These are phyloP conservation scores for Colletotrichum destructivum DNA, from an alignment of 2,329 filamentous ascomycete genomes.

Conservation along the genomic window DNA sequence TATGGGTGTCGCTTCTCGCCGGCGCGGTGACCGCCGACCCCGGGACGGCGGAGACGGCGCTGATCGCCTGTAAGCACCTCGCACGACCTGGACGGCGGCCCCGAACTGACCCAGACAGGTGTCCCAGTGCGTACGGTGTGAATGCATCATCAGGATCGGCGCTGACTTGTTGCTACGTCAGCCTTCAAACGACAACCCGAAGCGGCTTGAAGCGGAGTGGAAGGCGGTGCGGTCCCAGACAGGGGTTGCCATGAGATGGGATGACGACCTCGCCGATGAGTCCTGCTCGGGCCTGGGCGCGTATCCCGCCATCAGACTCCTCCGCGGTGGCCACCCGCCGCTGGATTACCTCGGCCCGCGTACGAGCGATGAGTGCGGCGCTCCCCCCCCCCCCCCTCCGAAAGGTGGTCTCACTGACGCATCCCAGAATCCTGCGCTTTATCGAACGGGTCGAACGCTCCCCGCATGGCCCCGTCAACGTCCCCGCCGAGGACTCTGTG, in stretches of 20 bases:
- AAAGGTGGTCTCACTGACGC: not conserved
- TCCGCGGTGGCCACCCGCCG: constrained; percentile 3
- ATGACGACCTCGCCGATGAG: constrained; percentile 4
- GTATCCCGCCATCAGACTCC: constrained; percentile 25
- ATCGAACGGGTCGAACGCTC: constrained; percentile 48
- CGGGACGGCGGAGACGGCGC: not conserved
- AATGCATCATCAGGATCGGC: not conserved
- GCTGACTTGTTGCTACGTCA: not conserved
- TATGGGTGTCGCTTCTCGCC: constrained; percentile 2
- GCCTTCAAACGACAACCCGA: constrained; percentile 9
- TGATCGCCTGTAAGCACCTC: constrained; percentile 31
- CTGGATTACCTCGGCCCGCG: constrained; percentile 23
- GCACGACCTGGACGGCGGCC: not conserved
- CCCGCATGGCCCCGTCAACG: constrained; percentile 42
- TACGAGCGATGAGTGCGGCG: constrained; percentile 24
- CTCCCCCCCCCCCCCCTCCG: too few species aligned
- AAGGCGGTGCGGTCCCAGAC: constrained; percentile 17
- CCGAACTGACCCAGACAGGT: constrained; percentile 7
- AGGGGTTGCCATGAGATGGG: constrained; percentile 16
- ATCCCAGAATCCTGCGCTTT: constrained; percentile 46
- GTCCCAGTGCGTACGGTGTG: not conserved
- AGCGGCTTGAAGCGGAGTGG: constrained; percentile 22
- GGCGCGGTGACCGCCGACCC: not conserved
- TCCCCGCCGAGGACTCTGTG: constrained; percentile 43
- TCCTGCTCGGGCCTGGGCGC: constrained; percentile 8